These are phyloP conservation scores for Cyclospora cayetanensis DNA, from an alignment of 169 alveolate species.

Conservation along the genomic window DNA sequence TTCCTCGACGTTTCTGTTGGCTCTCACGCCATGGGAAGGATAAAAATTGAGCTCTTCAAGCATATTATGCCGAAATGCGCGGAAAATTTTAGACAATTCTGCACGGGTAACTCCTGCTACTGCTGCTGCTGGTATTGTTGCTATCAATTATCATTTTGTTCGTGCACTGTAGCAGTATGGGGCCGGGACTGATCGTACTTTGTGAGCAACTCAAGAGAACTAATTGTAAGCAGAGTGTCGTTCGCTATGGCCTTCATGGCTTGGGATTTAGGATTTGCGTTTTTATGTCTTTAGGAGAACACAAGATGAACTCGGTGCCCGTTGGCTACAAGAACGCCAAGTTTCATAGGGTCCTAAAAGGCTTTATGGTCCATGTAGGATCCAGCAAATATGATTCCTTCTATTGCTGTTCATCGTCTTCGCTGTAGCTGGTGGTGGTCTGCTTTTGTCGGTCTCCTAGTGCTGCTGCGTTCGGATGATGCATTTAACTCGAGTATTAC, in stretches of 20 bases:
- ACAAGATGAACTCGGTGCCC: constrained; percentile 89
- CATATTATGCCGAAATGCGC: constrained; percentile 97
- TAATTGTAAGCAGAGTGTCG: too few relatives aligned
- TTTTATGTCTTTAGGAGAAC: constrained; percentile 89
- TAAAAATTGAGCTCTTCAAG: constrained; percentile 95
- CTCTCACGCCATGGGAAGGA: constrained; percentile 89
- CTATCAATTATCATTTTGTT: not conserved
- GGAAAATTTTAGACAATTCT: constrained; percentile 98
- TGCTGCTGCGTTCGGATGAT: not conserved
- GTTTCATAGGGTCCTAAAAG: constrained; percentile 85
- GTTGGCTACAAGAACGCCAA: constrained; percentile 93
- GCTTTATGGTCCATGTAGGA: constrained; percentile 80
- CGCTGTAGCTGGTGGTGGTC: not conserved
- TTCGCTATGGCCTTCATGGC: too few relatives aligned
- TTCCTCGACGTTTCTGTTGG: constrained; percentile 92
- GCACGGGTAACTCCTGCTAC: constrained; percentile 92
- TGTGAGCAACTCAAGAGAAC: too few relatives aligned
- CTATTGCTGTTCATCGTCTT: not conserved
- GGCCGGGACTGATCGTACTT: too few relatives aligned
- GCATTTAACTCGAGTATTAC: not conserved
- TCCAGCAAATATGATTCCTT: not conserved
- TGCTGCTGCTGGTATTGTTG: not conserved
- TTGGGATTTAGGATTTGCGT: not conserved
- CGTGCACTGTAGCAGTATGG: not conserved
- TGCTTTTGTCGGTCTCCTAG: not conserved